Conservation (phyloP, 208 protist species). For the Leishmania tarentolae region DNA sequence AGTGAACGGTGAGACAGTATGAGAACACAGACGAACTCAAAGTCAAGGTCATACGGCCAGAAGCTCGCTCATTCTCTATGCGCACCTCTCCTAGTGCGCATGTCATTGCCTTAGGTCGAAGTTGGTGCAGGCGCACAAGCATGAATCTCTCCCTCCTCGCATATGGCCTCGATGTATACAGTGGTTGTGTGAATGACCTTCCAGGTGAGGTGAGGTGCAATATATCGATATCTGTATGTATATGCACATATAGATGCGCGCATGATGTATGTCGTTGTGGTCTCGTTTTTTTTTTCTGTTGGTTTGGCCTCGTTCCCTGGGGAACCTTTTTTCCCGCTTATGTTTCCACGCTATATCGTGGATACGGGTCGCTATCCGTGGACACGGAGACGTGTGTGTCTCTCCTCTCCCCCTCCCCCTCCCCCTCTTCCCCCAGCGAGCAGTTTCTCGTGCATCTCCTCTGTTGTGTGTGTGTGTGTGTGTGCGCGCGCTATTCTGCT, state of each 20-base stretch:
- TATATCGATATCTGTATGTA: neutral
- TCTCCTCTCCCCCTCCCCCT: neutral
- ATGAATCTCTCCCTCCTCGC: neutral
- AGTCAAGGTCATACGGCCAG: neutral
- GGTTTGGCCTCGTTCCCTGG: neutral
- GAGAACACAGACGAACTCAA: neutral
- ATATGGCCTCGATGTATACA: neutral
- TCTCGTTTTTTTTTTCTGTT: neutral
- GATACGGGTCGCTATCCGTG: neutral
- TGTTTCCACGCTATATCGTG: neutral
- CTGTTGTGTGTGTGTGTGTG: neutral
- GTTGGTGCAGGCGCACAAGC: neutral
- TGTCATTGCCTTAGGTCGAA: neutral
- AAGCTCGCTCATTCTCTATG: neutral
- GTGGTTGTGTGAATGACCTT: neutral
- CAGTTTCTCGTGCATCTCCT: neutral
- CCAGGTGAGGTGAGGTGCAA: neutral
- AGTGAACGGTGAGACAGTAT: neutral
- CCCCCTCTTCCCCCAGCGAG: too few species aligned
- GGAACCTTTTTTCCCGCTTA: neutral
- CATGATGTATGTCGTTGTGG: neutral
- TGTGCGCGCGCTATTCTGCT: neutral
- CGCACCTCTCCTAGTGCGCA: neutral
- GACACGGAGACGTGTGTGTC: neutral
- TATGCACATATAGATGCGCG: neutral